Conservation (phyloP, 495 filamentous ascomycete genomes). For the Talaromyces ruber region DNA sequence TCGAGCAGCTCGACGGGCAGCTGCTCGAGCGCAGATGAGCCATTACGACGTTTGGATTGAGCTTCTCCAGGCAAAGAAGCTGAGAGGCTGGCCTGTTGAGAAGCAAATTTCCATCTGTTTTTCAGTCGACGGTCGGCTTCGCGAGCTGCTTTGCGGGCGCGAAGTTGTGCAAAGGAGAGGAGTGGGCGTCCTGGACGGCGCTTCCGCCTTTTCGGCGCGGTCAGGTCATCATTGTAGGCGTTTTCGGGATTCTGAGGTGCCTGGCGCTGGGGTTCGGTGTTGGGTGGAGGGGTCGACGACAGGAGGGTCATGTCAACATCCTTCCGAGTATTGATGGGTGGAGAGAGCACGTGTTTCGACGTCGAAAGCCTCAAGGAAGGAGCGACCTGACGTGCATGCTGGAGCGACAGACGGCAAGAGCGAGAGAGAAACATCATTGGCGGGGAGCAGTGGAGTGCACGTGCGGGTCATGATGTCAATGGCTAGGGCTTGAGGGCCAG, state of each 20-base stretch:
- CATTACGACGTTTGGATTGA: background rate
- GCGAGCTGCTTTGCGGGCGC: background rate
- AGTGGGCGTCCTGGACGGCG: slow-evolving; percentile 11
- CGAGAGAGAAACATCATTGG: background rate
- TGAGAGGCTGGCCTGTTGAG: background rate
- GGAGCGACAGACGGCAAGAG: background rate
- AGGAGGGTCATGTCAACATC: background rate
- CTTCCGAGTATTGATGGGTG: background rate
- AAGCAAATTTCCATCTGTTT: background rate
- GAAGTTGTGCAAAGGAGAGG: slow-evolving; percentile 9
- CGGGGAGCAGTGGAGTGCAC: background rate
- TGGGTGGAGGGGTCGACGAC: background rate
- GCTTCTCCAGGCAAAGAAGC: background rate
- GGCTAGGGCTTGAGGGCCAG: background rate
- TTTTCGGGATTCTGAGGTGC: background rate
- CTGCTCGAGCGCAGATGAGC: slow-evolving; percentile 32
- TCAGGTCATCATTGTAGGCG: background rate
- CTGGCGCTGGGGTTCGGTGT: background rate
- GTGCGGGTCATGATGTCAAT: background rate
- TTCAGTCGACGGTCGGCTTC: slow-evolving; percentile 8
- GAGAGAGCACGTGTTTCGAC: background rate
- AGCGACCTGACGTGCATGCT: background rate
- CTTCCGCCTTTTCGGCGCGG: background rate
- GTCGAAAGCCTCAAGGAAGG: background rate
- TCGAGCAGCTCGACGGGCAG: slow-evolving; percentile 48